phyloP scores from a whole-genome alignment of 2,329 filamentous ascomycete species.

The Neofusicoccum umdonicola region DNA sequence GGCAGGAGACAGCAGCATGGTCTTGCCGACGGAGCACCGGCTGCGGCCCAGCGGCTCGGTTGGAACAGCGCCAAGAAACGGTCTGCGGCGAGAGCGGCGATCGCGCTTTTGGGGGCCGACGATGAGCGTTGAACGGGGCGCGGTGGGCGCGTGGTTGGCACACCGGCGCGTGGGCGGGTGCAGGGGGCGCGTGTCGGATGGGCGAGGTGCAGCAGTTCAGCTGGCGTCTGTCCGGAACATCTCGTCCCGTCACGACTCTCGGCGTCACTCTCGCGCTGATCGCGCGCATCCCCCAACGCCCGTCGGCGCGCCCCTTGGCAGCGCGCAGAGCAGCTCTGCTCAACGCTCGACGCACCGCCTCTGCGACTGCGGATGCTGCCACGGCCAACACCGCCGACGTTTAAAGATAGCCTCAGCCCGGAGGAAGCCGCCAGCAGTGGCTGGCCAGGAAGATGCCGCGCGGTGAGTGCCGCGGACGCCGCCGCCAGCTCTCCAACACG shows the following conservation, averaged over 20 bases:
- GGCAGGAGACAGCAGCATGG: slow-evolving; percentile 4
- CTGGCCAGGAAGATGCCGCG: background rate
- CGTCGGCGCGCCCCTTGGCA: background rate
- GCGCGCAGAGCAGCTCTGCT: background rate
- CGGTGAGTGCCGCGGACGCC: slow-evolving; percentile 9
- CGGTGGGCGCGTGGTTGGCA: background rate
- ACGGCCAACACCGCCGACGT: background rate
- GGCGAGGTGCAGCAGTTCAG: background rate
- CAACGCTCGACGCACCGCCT: too few species aligned
- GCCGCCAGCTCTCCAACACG: background rate
- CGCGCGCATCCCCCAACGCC: background rate
- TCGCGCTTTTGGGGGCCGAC: slow-evolving; percentile 1
- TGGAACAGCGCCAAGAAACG: slow-evolving; percentile 1
- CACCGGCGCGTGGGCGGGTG: background rate
- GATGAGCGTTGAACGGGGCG: slow-evolving; percentile 8
- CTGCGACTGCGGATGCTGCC: background rate
- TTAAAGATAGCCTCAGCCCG: background rate
- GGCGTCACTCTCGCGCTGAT: background rate
- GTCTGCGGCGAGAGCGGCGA: background rate
- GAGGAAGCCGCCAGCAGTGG: background rate
- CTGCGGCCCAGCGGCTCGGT: slow-evolving; percentile 3
- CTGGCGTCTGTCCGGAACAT: background rate
- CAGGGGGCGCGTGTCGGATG: background rate
- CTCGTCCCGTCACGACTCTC: background rate
- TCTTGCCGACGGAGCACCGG: slow-evolving; percentile 1